phyloP scores from a whole-genome alignment of 257 asterid genomes.

The Gentiana straminea region DNA sequence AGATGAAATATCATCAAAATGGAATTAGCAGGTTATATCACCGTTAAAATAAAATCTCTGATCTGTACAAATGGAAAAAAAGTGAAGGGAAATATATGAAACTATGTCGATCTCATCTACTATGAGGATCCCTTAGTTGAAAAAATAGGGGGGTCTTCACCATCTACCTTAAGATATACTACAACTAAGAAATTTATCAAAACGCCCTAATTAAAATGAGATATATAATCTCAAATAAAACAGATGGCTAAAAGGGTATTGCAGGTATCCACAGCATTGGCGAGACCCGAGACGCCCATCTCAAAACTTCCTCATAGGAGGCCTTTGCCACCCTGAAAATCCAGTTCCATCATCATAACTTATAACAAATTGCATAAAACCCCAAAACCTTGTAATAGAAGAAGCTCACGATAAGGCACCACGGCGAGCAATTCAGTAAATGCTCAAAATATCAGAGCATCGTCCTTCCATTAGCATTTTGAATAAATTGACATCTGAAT shows the following conservation, averaged over 20 bases:
- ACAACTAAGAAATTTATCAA: slow-evolving; percentile 37
- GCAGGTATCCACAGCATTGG: slow-evolving; percentile 26
- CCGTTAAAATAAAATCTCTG: slow-evolving; percentile 32
- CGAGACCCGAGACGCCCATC: slow-evolving; percentile 16
- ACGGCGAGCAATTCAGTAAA: not conserved
- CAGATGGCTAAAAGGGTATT: slow-evolving; percentile 28
- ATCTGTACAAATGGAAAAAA: slow-evolving; percentile 46
- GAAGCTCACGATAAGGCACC: slow-evolving; percentile 2
- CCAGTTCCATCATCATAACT: slow-evolving; percentile 6
- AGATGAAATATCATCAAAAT: not conserved
- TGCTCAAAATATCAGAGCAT: slow-evolving; percentile 4
- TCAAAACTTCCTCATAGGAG: slow-evolving; percentile 18
- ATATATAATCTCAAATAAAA: slow-evolving; percentile 16
- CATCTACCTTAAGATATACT: slow-evolving; percentile 58
- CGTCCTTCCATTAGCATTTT: slow-evolving; percentile 1
- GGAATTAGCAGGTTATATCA: too few relatives aligned
- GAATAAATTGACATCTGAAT: not conserved
- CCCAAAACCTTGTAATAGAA: slow-evolving; percentile 1
- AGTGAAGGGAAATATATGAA: slow-evolving; percentile 36
- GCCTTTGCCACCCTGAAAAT: slow-evolving; percentile 28
- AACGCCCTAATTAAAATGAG: slow-evolving; percentile 37
- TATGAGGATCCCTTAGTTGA: slow-evolving; percentile 38
- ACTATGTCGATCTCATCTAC: slow-evolving; percentile 19
- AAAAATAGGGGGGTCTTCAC: slow-evolving; percentile 43
- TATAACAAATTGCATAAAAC: slow-evolving; percentile 1